phyloP scores from a whole-genome alignment of 306 rosid genomes.

The Herpetospermum pedunculosum region DNA sequence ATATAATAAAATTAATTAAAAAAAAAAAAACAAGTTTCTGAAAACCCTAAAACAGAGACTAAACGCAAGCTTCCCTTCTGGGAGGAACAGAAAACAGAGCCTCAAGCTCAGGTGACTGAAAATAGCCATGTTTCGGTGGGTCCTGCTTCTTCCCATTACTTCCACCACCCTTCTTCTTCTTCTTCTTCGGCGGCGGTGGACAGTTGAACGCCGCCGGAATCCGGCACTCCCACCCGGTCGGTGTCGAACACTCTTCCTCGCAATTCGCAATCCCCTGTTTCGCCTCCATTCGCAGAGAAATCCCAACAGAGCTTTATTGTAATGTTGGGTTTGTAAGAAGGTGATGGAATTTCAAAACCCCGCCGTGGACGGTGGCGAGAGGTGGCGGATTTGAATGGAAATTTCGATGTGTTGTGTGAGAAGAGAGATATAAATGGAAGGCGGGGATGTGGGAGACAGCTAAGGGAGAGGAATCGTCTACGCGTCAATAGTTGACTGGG shows the following conservation, averaged over 20 bases:
- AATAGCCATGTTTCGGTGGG: conserved; percentile 56
- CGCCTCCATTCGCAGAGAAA: not conserved
- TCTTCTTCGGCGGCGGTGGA: conserved; percentile 72
- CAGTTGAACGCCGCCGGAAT: conserved; percentile 35
- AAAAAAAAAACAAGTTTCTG: not conserved
- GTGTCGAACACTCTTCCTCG: conserved; percentile 40
- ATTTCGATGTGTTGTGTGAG: not conserved
- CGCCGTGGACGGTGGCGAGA: not conserved
- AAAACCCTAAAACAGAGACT: not conserved
- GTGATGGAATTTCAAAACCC: not conserved
- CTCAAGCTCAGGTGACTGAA: conserved; percentile 74
- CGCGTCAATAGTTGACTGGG: conserved; percentile 5
- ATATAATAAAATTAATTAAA: not conserved
- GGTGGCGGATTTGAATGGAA: not conserved
- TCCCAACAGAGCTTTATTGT: not conserved
- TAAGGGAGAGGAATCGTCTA: not conserved
- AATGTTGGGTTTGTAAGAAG: not conserved
- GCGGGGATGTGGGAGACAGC: conserved; percentile 7
- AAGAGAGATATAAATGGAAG: not conserved
- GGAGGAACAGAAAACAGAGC: conserved; percentile 32
- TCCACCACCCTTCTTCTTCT: too few species aligned
- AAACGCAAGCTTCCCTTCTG: conserved; percentile 40
- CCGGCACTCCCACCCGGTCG: conserved; percentile 41
- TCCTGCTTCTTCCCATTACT: conserved; percentile 19
- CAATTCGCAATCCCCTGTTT: not conserved